Evolutionary conservation across 768 basidiomycete genomes (phyloP).

Genomic region (Mycena chlorophos): DNA sequence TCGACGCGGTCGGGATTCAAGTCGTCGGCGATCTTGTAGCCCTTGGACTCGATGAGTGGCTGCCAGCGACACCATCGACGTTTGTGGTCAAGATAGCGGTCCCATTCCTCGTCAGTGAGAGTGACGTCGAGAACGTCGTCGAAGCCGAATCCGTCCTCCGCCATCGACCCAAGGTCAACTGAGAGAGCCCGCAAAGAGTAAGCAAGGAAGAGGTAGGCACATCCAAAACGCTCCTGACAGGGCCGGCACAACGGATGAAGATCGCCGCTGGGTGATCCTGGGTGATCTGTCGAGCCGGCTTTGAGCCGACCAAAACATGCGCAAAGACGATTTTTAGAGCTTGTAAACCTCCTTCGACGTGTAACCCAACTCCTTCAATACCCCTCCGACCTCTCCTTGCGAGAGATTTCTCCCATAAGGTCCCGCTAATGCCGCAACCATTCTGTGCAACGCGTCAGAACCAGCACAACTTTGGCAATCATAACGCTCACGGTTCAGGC

Average conservation of each 20-base stretch:
- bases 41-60: slow-evolving; percentile 20
- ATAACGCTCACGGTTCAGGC: slow-evolving; percentile 67
- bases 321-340: slow-evolving; percentile 37
- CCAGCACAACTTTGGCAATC: neutral
- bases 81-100: slow-evolving; percentile 16
- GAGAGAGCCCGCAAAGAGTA: neutral
- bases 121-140: slow-evolving; percentile 16
- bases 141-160: slow-evolving; percentile 15
- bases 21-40: slow-evolving; percentile 16
- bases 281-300: too few species aligned
- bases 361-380: slow-evolving; percentile 64
- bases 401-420: slow-evolving; percentile 75
- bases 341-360: slow-evolving; percentile 68
- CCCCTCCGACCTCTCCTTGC: slow-evolving; percentile 70
- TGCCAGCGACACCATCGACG: slow-evolving; percentile 22
- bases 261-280: too few species aligned
- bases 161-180: neutral
- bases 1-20: slow-evolving; percentile 16
- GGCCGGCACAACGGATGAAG: too few species aligned
- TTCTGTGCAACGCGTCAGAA: slow-evolving; percentile 43
- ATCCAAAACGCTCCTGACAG: too few species aligned
- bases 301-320: neutral
- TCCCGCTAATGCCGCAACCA: slow-evolving; percentile 75
- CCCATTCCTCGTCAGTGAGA: slow-evolving; percentile 22
- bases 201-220: neutral